Evolutionary conservation across 2,329 filamentous ascomycete species (phyloP), one percentile per base, ranked within the genome.

Genomic region (Talaromyces pinophilus): DNA sequence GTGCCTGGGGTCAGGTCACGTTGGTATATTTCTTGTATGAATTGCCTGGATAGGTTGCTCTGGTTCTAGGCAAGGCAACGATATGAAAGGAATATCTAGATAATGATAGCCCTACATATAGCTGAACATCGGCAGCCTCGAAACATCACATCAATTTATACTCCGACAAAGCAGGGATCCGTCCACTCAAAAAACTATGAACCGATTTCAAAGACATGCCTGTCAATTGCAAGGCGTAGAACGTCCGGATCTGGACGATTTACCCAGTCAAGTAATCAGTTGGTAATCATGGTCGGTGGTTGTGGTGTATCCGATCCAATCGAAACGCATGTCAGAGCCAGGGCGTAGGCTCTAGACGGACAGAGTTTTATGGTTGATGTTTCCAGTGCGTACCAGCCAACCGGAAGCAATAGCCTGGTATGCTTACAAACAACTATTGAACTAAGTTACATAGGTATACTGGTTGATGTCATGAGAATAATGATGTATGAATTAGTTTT

Each of bases 91-190:
- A 50, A 54, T 19, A 10, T 57, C 1, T 33, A n/a, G 50, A n/a
- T 2, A 54, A 54, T 33, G 19, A 15, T 17, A 40, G 17, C 54
- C 54, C 52, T 57, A 40, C 33, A 40, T 10, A 40, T n/a, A 28
- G 48, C n/a, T 30, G 19, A 15, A 11, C 19, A 38, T 13, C 19
- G 15, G 28, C n/a, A 54, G 28, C n/a, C 11, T 28, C 11, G 28
- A 59, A 17, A 46, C 40, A 33, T 30, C 30, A 55, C 22, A 38
- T 62, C 48, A 30, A 63, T 63, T 63, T 63, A 63, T 63, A 63
- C 61, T 55, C 35, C 22, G 22, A 40, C 61, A 42, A 44, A 15
- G n/a, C 33, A 57, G n/a, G 10, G n/a, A 6, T 15, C 15, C 25
- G 38, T 55, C 46, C 11, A 33, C 25, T 3, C 46, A 40, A 30